Percentiles rank a stretch among this genome's conserved stretches.
These are phyloP conservation scores for Ogataea populi-albae DNA, from an alignment of 805 yeast species.

Conservation along the genomic window DNA sequence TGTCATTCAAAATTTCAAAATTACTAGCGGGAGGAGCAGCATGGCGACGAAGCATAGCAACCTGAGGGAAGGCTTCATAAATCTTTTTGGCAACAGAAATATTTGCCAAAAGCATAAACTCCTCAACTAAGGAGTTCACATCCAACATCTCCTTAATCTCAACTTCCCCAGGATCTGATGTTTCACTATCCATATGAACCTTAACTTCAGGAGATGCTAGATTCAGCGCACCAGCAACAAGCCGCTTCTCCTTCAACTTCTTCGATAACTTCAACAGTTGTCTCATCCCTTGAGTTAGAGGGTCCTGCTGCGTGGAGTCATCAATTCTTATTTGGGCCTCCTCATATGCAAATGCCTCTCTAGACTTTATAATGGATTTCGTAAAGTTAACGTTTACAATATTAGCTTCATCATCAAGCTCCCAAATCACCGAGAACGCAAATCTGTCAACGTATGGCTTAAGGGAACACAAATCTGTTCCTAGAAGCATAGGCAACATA, in stretches of 20 bases:
- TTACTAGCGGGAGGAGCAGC: constrained; percentile 96
- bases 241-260: constrained; percentile 76
- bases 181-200: constrained; percentile 94
- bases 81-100: constrained; percentile 93
- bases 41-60: constrained; percentile 97
- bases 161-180: constrained; percentile 94
- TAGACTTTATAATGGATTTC: constrained; percentile 84
- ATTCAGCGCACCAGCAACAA: constrained; percentile 94
- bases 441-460: constrained; percentile 94
- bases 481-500: constrained; percentile 93
- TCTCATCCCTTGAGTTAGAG: constrained; percentile 86
- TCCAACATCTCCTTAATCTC: constrained; percentile 85
- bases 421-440: constrained; percentile 97
- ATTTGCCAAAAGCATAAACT: constrained; percentile 96
- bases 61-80: constrained; percentile 91
- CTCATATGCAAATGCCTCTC: constrained; percentile 94
- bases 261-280: constrained; percentile 76
- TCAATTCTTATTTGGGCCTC: constrained; percentile 91
- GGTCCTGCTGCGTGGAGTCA: constrained; percentile 71
- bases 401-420: constrained; percentile 79
- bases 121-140: constrained; percentile 95
- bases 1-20: constrained; percentile 85
- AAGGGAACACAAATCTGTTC: constrained; percentile 93
- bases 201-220: constrained; percentile 97
- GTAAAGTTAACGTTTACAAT: constrained; percentile 75